Evolutionary conservation across 305 asterid genomes (phyloP).

Genomic region (Solanum chacoense): DNA sequence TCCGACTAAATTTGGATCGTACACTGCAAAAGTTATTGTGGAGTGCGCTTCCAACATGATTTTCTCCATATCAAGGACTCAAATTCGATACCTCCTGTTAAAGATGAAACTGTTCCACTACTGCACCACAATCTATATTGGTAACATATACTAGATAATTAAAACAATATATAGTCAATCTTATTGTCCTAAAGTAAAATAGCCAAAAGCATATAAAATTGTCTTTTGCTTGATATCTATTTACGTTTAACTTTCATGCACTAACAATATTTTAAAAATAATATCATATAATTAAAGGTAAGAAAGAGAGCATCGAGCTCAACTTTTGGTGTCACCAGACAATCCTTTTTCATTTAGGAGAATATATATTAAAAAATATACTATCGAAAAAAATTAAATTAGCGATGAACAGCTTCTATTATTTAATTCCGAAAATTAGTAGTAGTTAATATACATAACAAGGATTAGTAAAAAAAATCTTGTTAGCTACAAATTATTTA

Average conservation of each 20-base stretch:
- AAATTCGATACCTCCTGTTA: too few species aligned
- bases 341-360: not conserved
- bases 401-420: not conserved
- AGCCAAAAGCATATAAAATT: not conserved
- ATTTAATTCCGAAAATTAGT: too few species aligned
- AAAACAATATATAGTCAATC: not conserved
- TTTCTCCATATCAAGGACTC: accelerated
- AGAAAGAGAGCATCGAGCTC: not conserved
- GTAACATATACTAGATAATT: not conserved
- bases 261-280: not conserved
- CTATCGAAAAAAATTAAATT: too few species aligned
- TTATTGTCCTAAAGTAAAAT: not conserved
- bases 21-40: accelerated
- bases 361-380: too few species aligned
- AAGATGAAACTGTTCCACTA: not conserved
- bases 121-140: not conserved
- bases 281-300: not conserved
- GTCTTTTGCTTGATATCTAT: not conserved
- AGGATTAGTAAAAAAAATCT: too few species aligned
- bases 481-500: not conserved
- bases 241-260: not conserved
- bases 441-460: not conserved
- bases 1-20: accelerated
- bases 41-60: too few species aligned
- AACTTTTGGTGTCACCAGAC: not conserved